These are phyloP conservation scores for Tolypocladium sp. DNA, from an alignment of 2,329 filamentous ascomycete genomes.

Conservation along the genomic window DNA sequence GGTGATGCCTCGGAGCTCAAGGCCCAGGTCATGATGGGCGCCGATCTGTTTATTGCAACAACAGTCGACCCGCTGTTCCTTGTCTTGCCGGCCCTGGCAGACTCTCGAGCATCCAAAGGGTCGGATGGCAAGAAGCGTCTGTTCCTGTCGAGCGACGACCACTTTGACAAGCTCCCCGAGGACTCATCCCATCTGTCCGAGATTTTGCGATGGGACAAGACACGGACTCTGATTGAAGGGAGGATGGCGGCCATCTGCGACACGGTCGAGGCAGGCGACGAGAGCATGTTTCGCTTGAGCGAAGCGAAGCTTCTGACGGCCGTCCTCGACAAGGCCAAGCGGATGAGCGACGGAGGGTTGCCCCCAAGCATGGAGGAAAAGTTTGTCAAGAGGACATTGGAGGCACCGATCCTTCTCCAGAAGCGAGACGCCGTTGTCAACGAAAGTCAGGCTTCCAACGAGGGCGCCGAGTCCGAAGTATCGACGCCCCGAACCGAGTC, in stretches of 20 bases:
- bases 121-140: slow-evolving; percentile 46
- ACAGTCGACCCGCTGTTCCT: slow-evolving; percentile 79
- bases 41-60: slow-evolving; percentile 77
- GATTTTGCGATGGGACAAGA: slow-evolving; percentile 40
- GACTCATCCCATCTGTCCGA: slow-evolving; percentile 48
- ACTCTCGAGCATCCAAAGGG: slow-evolving; percentile 28
- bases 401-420: slow-evolving; percentile 64
- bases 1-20: slow-evolving; percentile 9
- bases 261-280: slow-evolving; percentile 71
- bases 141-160: slow-evolving; percentile 63
- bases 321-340: slow-evolving; percentile 62
- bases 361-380: slow-evolving; percentile 78
- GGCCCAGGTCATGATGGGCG: slow-evolving; percentile 45
- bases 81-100: slow-evolving; percentile 60
- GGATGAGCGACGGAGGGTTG: slow-evolving; percentile 55
- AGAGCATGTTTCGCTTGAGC: slow-evolving; percentile 76
- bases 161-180: slow-evolving; percentile 54
- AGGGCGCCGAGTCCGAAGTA: slow-evolving; percentile 11
- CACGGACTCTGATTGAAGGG: slow-evolving; percentile 45
- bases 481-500: slow-evolving; percentile 15
- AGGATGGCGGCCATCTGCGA: slow-evolving; percentile 70
- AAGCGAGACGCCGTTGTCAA: slow-evolving; percentile 40
- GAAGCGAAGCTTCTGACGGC: slow-evolving; percentile 58
- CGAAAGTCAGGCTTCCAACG: slow-evolving; percentile 4
- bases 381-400: slow-evolving; percentile 68